Base-by-base conservation (phyloP, 1,139 yeast genomes). In the Suhomyces bokatorum region DNA sequence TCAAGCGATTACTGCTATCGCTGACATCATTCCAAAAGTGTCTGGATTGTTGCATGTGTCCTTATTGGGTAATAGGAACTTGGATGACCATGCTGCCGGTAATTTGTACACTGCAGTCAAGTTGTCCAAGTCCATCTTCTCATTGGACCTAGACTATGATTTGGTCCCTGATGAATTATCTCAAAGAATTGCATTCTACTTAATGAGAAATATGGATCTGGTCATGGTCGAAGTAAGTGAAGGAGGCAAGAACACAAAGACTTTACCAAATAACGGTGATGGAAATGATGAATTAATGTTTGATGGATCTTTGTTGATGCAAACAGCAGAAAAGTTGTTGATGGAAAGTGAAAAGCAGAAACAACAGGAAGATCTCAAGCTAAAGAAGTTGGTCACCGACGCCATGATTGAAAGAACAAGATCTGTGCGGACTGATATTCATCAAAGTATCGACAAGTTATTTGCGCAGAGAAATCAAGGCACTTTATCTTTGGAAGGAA, bases 171-270 rank as follows among this genome's bases (percentile, higher is more conserved):
- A 85, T 50, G 82, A 81, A 50, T 71, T 90, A 39, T 80, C 86
- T 26, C 87, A 90, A 34, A 78, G 91, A 60, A 80, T 90, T 50
- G 95, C 95, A 0, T 79, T 87, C 48, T 85, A 86, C 58, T 73
- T 91, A 57, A 83, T 90, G 85, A 78, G 86, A 57, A 90, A 90
- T 60, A 84, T 90, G 86, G 91, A 88, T 57, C 70, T 65, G 39
- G 70, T 75, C 15, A 67, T 83, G 59, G 76, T 76, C 49, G 70
- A 75, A 15, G 76, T 71, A 39, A 56, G 62, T 43, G 50, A 60
- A 53, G 31, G 32, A 9, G 11, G 29, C 6, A 22, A 24, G 7
- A 32, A 17, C 24, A 15, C 39, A 3, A 32, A 36, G 4, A 63
- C 58, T 42, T 51, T 60, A 17, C 64, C 61, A 35, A 62, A 62